Percentiles rank a stretch among this genome's conserved stretches.
Evolutionary conservation across 2,329 filamentous ascomycete species (phyloP).

Genomic region (Penicillium glabrum): DNA sequence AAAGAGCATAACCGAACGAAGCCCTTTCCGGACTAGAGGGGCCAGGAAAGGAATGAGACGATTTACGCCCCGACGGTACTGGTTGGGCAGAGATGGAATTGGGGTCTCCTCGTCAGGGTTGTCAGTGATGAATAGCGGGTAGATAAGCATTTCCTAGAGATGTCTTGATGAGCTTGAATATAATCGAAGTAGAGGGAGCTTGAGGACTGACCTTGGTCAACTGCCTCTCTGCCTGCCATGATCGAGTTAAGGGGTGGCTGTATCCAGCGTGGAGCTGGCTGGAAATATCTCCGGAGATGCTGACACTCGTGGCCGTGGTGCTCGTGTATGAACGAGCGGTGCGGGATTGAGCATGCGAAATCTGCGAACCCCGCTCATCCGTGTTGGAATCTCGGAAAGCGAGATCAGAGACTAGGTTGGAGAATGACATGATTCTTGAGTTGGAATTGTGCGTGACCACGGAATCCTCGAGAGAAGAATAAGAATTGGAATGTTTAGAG

Average conservation of each 20-base stretch:
- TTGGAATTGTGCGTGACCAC: not conserved
- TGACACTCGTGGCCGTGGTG: slow-evolving; percentile 51
- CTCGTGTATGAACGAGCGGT: slow-evolving; percentile 47
- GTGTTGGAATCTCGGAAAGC: slow-evolving; percentile 44
- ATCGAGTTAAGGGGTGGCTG: slow-evolving; percentile 73
- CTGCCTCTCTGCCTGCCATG: slow-evolving; percentile 82
- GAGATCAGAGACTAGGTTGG: slow-evolving; percentile 51
- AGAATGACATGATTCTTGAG: slow-evolving; percentile 47
- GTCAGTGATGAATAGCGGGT: slow-evolving; percentile 94
- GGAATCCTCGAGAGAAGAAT: not conserved
- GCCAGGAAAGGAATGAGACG: slow-evolving; percentile 80
- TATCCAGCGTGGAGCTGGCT: slow-evolving; percentile 84
- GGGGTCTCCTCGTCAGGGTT: slow-evolving; percentile 86
- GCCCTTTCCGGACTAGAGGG: slow-evolving; percentile 83
- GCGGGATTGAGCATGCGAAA: slow-evolving; percentile 43
- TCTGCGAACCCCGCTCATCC: slow-evolving; percentile 45
- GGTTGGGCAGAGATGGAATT: slow-evolving; percentile 88
- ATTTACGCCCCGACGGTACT: slow-evolving; percentile 85
- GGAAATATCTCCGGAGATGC: slow-evolving; percentile 66
- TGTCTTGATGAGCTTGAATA: not conserved
- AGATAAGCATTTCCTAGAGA: slow-evolving; percentile 90
- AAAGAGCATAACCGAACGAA: slow-evolving; percentile 92
- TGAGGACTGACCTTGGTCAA: slow-evolving; percentile 69
- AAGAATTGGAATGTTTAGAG: not conserved
- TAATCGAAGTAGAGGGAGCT: not conserved